phyloP scores from a whole-genome alignment of 2,329 filamentous ascomycete species.

The Chaetomium sp. region DNA sequence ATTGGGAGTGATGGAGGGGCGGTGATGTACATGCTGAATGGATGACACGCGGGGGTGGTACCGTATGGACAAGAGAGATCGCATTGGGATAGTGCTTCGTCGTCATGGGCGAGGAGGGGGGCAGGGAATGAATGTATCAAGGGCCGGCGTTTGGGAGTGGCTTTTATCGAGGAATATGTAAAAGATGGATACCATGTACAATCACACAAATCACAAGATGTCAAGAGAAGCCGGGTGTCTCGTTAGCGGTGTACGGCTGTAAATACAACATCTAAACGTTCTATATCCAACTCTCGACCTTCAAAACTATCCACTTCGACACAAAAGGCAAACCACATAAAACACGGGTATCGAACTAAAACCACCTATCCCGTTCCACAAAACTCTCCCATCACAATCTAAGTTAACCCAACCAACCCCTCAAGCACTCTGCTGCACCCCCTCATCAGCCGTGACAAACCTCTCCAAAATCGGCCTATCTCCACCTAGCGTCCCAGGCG shows the following conservation, averaged over 20 bases:
- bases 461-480: slow-evolving; percentile 43
- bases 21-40: too few relatives aligned
- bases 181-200: neutral
- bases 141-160: slow-evolving; percentile 10
- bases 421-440: slow-evolving; percentile 27
- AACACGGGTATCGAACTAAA: slow-evolving; percentile 10
- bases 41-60: neutral
- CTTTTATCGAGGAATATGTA: slow-evolving; percentile 1
- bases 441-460: slow-evolving; percentile 48
- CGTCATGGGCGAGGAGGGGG: neutral
- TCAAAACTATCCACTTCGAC: neutral
- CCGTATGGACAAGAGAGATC: neutral
- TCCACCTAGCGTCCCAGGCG: slow-evolving; percentile 5
- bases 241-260: too few relatives aligned
- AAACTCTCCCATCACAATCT: neutral
- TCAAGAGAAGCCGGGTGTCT: too few relatives aligned
- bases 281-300: neutral
- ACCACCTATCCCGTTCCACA: neutral
- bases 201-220: neutral
- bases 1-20: neutral
- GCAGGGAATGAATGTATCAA: neutral
- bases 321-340: neutral
- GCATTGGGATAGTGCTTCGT: neutral
- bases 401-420: neutral
- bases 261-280: neutral